Evolutionary conservation across 768 basidiomycete genomes (phyloP).

Genomic region (Hirschioporus abietinus): DNA sequence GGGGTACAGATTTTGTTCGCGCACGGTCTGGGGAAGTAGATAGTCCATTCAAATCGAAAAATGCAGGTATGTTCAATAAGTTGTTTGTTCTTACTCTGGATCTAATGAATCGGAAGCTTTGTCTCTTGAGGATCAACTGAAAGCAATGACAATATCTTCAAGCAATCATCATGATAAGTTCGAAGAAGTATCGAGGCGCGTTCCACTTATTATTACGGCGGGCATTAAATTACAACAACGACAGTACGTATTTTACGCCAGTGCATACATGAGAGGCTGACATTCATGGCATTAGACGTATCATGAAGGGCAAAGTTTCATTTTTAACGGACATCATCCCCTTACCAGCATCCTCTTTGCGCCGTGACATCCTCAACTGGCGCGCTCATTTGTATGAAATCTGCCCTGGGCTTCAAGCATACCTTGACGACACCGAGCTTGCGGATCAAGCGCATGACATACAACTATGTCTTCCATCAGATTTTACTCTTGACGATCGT

Average conservation of each 20-base stretch:
- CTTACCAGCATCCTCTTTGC: background rate
- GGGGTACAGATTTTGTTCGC: background rate
- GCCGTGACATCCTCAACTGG: background rate
- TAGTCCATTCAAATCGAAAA: background rate
- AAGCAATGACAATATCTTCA: background rate
- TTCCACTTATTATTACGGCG: background rate
- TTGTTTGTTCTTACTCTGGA: background rate
- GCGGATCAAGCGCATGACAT: background rate
- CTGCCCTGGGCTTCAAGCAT: background rate
- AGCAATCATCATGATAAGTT: background rate
- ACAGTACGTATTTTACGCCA: background rate
- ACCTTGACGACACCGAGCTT: background rate
- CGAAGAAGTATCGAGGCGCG: background rate
- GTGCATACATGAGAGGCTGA: background rate
- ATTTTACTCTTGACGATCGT: background rate
- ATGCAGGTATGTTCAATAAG: background rate
- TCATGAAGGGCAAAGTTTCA: background rate
- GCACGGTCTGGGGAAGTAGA: background rate
- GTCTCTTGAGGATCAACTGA: background rate
- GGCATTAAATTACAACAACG: background rate
- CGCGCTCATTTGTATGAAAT: background rate
- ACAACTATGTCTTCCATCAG: background rate
- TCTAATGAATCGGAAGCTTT: background rate
- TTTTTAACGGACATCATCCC: background rate
- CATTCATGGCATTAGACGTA: background rate